Conservation (phyloP, 768 basidiomycete genomes). For the Panaeolus cyanescens region DNA sequence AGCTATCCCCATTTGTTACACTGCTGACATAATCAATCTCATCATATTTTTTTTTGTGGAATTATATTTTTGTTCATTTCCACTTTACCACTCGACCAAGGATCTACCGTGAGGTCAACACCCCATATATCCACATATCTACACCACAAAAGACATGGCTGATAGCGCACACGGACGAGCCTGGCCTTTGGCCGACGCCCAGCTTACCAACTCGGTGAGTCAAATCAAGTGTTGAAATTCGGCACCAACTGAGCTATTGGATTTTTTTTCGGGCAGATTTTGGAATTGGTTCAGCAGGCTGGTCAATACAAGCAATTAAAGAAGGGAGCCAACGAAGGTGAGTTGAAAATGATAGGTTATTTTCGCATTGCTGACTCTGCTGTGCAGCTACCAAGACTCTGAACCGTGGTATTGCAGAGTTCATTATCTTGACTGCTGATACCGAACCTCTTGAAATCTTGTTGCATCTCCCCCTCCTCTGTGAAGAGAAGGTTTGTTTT, state of each 20-base stretch:
- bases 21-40: not conserved
- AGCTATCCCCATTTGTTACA: not conserved
- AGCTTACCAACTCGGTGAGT: slow-evolving; percentile 87
- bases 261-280: slow-evolving; percentile 66
- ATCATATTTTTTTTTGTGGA: not conserved
- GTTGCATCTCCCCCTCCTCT: slow-evolving; percentile 93
- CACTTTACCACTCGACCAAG: slow-evolving; percentile 62
- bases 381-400: slow-evolving; percentile 90
- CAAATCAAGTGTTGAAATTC: not conserved
- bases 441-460: slow-evolving; percentile 98
- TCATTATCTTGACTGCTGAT: slow-evolving; percentile 95
- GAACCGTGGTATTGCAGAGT: slow-evolving; percentile 97
- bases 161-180: slow-evolving; percentile 76
- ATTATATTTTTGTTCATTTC: slow-evolving; percentile 1
- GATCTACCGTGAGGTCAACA: slow-evolving; percentile 87
- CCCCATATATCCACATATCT: slow-evolving; percentile 7
- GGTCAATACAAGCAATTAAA: slow-evolving; percentile 97
- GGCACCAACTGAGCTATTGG: not conserved
- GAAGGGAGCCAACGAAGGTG: slow-evolving; percentile 98
- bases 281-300: slow-evolving; percentile 95
- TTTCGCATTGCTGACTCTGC: not conserved
- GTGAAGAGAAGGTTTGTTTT: slow-evolving; percentile 88
- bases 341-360: slow-evolving; percentile 12
- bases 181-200: slow-evolving; percentile 84
- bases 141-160: slow-evolving; percentile 41